Evolutionary conservation across 257 asterid genomes (phyloP), one percentile per base, ranked within the genome.

Genomic region (Solanum chiquidenum): DNA sequence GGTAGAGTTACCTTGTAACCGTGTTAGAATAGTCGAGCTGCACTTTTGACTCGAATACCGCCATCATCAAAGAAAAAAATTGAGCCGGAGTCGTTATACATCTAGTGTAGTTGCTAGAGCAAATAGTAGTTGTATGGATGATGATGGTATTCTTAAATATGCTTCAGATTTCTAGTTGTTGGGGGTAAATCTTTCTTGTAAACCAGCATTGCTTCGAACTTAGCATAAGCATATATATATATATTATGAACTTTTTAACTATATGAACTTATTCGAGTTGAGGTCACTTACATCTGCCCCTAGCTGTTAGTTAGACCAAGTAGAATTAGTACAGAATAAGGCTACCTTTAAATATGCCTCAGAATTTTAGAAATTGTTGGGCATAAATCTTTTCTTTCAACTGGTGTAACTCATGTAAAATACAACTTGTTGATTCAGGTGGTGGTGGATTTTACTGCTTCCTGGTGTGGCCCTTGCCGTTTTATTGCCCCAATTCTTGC

Each of bases 391-490:
- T 62, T 60, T 76, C 86, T 38, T 52, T 64, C 11, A 35, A 33
- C 64, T 27, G 7, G 23, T 44, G 49, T 25, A 27, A 72, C 37
- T 40, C 31, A 9, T 77, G 77, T 44, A 64, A 27, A 23, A 34
- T n/a, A 23, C 74, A 14, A 38, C 62, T 37, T 35, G 72, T 38
- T 90, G 34, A 35, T 84, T 74, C 92, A 97, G 98, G 91, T 96
- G 87, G 98, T 97, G 86, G 90, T 97, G 3, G 98, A 95, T 88
- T 97, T 95, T 91, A 94, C 98, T 6, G 98, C 98, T 38, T 91
- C 97, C 3, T 97, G 98, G 99, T 96, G 98, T 10, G 94, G 95
- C 7, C 99, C 98, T 5, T 96, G 98, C 93, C 98, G 97, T 44
- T 85, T 95, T 73, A 95, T 96, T 35, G 87, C 95, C 44, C 98